phyloP scores from a whole-genome alignment of 306 rosid species.

The Quercus rubra region DNA sequence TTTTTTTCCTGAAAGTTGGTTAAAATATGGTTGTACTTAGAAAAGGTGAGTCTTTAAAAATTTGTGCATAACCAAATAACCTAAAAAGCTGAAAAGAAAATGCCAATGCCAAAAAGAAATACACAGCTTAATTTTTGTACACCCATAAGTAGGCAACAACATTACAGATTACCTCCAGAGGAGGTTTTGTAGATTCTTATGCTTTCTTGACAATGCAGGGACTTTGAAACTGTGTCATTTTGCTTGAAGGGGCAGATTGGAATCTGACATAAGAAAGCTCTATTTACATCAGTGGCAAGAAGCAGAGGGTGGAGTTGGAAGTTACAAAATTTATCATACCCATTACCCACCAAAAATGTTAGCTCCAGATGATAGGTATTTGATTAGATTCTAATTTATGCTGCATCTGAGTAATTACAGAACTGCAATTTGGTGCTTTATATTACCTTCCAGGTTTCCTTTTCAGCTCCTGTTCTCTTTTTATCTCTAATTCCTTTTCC shows the following conservation, averaged over 20 bases:
- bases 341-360: neutral
- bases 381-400: constrained; percentile 7
- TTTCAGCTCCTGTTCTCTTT: constrained; percentile 6
- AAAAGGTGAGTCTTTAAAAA: too few relatives aligned
- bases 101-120: too few relatives aligned
- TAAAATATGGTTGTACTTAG: too few relatives aligned
- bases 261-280: constrained; percentile 3
- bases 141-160: neutral
- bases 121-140: neutral
- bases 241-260: constrained; percentile 17
- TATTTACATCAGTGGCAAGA: neutral
- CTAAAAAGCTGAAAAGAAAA: too few relatives aligned
- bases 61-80: too few relatives aligned
- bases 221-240: constrained; percentile 9
- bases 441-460: constrained; percentile 31
- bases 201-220: constrained; percentile 26
- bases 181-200: constrained; percentile 2
- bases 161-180: neutral
- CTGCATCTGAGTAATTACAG: constrained; percentile 12
- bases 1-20: too few relatives aligned
- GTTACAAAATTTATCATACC: neutral
- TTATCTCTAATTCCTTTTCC: constrained; percentile 38
- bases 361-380: constrained; percentile 31
- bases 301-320: constrained; percentile 13
- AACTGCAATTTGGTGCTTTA: constrained; percentile 1